Evolutionary conservation across 257 asterid genomes (phyloP).

Genomic region (Solanum etuberosum): DNA sequence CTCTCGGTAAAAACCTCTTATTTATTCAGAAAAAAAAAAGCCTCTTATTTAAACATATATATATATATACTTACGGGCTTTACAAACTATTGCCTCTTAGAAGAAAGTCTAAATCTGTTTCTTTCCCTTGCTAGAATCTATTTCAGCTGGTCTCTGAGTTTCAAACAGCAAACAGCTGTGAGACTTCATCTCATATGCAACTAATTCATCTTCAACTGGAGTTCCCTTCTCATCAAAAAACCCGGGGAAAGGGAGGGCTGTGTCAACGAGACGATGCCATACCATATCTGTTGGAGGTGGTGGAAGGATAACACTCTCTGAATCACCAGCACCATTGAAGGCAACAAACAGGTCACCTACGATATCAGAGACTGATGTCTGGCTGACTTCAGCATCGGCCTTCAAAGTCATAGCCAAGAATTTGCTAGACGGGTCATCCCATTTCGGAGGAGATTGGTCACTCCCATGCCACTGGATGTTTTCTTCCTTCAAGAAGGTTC

Average conservation of each 20-base stretch:
- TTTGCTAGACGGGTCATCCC: conserved; percentile 64
- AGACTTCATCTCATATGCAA: conserved; percentile 52
- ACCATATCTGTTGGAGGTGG: conserved; percentile 21
- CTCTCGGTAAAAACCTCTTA: neutral
- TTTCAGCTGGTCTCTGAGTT: conserved; percentile 16
- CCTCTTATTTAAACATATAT: neutral
- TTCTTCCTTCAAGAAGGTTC: conserved; percentile 45
- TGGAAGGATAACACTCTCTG: conserved; percentile 50
- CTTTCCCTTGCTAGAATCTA: neutral
- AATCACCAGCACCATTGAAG: conserved; percentile 45
- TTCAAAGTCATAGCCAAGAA: conserved; percentile 65
- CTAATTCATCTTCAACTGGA: conserved; percentile 26
- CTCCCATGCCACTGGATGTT: conserved; percentile 67
- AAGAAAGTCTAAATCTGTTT: neutral
- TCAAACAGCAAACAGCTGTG: conserved; percentile 78
- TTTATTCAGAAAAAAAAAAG: neutral
- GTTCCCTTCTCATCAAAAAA: conserved; percentile 50
- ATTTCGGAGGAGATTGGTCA: conserved; percentile 40
- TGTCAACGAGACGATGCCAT: conserved; percentile 75
- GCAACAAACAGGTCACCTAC: conserved; percentile 53
- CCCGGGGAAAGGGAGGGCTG: conserved; percentile 64
- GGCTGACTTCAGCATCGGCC: conserved; percentile 13
- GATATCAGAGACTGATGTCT: conserved; percentile 1
- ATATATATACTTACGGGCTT: neutral
- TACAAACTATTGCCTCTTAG: neutral